Conservation (phyloP, 2,329 filamentous ascomycete species). For the Xylaria sp. region DNA sequence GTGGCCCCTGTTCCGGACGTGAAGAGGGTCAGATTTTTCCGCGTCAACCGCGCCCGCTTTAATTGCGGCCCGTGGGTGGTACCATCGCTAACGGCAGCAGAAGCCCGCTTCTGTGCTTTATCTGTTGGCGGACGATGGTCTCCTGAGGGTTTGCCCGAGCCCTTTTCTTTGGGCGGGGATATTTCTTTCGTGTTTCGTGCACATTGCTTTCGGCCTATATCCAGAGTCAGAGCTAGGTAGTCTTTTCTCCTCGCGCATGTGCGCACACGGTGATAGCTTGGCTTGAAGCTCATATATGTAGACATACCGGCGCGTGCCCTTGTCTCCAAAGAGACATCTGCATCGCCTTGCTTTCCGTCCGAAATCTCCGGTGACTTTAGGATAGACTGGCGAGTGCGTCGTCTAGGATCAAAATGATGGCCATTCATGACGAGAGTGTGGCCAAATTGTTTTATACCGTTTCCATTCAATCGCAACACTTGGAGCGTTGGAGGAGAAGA, state of each 20-base stretch:
- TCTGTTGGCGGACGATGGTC: neutral
- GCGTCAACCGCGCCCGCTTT: conserved; percentile 3
- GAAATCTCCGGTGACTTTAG: neutral
- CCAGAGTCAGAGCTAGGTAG: neutral
- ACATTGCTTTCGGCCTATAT: neutral
- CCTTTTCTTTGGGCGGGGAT: neutral
- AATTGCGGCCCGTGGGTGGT: neutral
- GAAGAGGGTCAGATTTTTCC: neutral
- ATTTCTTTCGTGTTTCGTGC: neutral
- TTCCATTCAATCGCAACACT: too few species aligned
- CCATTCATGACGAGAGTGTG: too few species aligned
- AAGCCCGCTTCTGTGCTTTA: neutral
- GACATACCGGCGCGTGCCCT: neutral
- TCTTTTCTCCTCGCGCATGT: neutral
- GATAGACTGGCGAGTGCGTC: neutral
- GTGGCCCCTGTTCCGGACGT: neutral
- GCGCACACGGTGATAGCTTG: neutral
- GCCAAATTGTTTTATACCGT: too few species aligned
- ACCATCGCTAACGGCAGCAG: neutral
- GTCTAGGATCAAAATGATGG: neutral
- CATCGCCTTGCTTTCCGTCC: neutral
- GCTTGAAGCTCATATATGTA: neutral
- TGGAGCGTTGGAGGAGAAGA: too few species aligned
- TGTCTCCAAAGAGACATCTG: neutral
- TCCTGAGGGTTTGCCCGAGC: neutral